Percentiles rank a stretch among this genome's conserved stretches.
Evolutionary conservation across 495 filamentous ascomycete species (phyloP).

Genomic region (Neurospora pannonica): DNA sequence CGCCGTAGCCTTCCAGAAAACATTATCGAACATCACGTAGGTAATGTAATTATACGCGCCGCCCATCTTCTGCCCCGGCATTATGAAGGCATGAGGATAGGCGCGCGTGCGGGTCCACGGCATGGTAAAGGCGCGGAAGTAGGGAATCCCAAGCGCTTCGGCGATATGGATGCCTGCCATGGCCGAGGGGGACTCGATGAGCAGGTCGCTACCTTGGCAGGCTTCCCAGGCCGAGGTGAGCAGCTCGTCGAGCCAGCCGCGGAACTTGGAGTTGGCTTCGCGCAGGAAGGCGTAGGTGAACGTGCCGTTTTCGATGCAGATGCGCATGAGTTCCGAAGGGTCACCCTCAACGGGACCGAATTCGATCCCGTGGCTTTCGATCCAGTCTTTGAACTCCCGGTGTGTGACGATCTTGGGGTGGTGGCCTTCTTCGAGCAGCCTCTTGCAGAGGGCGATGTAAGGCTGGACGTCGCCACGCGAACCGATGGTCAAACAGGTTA

Average conservation of each 20-base stretch:
- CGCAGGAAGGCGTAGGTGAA: conserved; percentile 87
- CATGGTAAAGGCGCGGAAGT: conserved; percentile 98
- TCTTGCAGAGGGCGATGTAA: conserved; percentile 93
- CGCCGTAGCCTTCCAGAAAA: conserved; percentile 92
- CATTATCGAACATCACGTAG: conserved; percentile 93
- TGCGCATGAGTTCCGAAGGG: conserved; percentile 86
- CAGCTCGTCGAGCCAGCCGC: conserved; percentile 87
- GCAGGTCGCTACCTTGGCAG: conserved; percentile 78
- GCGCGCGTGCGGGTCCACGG: conserved; percentile 94
- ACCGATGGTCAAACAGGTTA: conserved; percentile 93
- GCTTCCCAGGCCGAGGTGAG: conserved; percentile 75
- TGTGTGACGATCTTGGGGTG: conserved; percentile 85
- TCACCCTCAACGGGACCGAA: conserved; percentile 84
- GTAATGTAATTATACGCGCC: conserved; percentile 91
- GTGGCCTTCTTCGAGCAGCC: conserved; percentile 80
- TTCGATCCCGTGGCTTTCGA: conserved; percentile 83
- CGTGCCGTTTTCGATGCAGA: conserved; percentile 96
- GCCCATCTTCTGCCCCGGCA: conserved; percentile 86
- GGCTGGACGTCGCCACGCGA: conserved; percentile 95
- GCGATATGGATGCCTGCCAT: conserved; percentile 99
- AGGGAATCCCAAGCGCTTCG: conserved; percentile 88
- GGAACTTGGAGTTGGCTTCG: conserved; percentile 81
- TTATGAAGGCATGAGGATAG: conserved; percentile 96
- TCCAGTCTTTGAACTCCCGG: conserved; percentile 79
- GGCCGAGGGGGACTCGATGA: conserved; percentile 92